Evolutionary conservation across 1,284 basidiomycete species (phyloP).

Genomic region (Boletellus deceptivus): DNA sequence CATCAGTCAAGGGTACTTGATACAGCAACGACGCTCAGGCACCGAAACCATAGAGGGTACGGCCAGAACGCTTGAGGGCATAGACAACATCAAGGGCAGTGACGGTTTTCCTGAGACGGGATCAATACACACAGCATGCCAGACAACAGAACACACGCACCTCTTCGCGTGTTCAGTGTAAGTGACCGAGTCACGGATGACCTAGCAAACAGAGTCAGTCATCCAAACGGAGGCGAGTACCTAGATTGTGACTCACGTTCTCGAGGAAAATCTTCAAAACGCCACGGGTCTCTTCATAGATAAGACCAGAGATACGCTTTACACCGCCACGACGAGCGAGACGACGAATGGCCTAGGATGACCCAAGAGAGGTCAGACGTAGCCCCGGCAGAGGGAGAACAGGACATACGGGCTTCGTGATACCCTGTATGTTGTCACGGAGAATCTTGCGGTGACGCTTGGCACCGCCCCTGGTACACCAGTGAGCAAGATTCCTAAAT

Average conservation of each 20-base stretch:
- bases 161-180: constrained; percentile 90
- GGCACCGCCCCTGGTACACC: constrained; percentile 74
- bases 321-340: constrained; percentile 86
- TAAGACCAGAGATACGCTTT: constrained; percentile 82
- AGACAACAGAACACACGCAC: constrained; percentile 23
- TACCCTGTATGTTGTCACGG: constrained; percentile 76
- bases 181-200: constrained; percentile 85
- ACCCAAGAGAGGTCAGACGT: constrained; percentile 20
- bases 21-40: constrained; percentile 39
- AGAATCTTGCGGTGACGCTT: constrained; percentile 74
- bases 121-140: constrained; percentile 7
- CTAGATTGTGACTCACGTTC: constrained; percentile 36
- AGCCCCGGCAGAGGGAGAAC: constrained; percentile 62
- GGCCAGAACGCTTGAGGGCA: constrained; percentile 80
- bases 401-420: constrained; percentile 59
- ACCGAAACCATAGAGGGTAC: constrained; percentile 81
- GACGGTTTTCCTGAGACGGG: constrained; percentile 65
- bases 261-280: constrained; percentile 84
- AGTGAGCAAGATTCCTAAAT: constrained; percentile 33
- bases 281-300: constrained; percentile 84
- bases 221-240: neutral
- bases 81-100: constrained; percentile 81
- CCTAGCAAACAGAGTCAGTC: constrained; percentile 65
- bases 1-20: neutral
- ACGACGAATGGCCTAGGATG: constrained; percentile 71